A percentile compares a stretch with the other conserved stretches of the same genome.
These are phyloP conservation scores for Aspergillus sparsus DNA, from an alignment of 495 filamentous ascomycete species.

Conservation along the genomic window DNA sequence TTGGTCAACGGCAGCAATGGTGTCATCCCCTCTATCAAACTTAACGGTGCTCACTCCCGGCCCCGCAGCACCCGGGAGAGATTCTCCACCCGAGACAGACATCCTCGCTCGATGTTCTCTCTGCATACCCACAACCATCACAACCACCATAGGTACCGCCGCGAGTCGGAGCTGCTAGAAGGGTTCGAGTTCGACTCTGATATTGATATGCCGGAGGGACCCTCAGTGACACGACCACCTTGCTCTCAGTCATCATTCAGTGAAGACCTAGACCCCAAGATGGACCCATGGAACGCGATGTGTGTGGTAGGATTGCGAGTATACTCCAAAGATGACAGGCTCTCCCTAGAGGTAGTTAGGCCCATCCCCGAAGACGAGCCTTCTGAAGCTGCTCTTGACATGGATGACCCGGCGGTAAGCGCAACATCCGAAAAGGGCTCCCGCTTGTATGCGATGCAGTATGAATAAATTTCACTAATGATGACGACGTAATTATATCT, in stretches of 20 bases:
- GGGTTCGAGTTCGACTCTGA: constrained; percentile 53
- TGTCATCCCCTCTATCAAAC: constrained; percentile 36
- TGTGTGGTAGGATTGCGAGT: constrained; percentile 77
- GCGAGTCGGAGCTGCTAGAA: constrained; percentile 38
- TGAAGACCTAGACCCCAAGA: constrained; percentile 18
- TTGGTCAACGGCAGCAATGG: constrained; percentile 13
- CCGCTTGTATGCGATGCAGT: constrained; percentile 24
- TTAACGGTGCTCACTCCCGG: constrained; percentile 32
- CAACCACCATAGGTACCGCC: constrained; percentile 10
- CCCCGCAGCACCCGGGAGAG: constrained; percentile 13
- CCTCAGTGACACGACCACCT: constrained; percentile 3
- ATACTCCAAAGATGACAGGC: constrained; percentile 60
- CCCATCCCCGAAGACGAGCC: constrained; percentile 53
- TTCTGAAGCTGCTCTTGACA: constrained; percentile 48
- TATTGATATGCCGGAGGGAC: constrained; percentile 44
- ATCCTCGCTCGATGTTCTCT: constrained; percentile 20
- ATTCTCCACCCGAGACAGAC: constrained; percentile 33
- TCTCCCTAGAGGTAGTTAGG: constrained; percentile 55
- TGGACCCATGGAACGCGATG: constrained; percentile 82
- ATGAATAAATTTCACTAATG: constrained; percentile 1
- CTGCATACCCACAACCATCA: constrained; percentile 11
- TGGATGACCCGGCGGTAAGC: constrained; percentile 54
- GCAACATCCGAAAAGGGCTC: constrained; percentile 36
- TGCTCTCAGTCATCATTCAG: constrained; percentile 9
- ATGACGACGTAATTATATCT: neutral